Evolutionary conservation across 768 basidiomycete genomes (phyloP), one percentile per base, ranked within the genome.

Genomic region (Strobilomyces dryophilus): DNA sequence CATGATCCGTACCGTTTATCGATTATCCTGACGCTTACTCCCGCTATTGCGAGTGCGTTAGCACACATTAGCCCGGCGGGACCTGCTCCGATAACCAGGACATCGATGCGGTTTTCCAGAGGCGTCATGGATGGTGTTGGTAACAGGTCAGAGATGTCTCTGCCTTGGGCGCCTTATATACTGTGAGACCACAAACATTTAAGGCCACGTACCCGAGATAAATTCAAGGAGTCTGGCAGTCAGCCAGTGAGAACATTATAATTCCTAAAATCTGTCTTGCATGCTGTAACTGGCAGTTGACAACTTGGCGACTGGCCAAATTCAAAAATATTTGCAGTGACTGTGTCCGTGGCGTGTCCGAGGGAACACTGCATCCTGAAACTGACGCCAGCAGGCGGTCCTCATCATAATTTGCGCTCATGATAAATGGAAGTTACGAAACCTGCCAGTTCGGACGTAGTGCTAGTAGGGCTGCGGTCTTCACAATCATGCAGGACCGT

Each of bases 51-150:
- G 5, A 49, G 29, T 5, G 47, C 47, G 14, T 49, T 46, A 20
- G 79, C 80, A 55, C 82, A 84, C 85, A 90, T 87, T 2, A 89
- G 66, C 3, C 88, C 81, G 5, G 76, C 72, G 3, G 78, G 78
- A 46, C 76, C 79, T 57, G 79, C 78, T 17, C 78, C 78, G 24
- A 79, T 62, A 47, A 79, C 58, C 51, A 79, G 66, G 32, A 80
- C 79, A 56, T 80, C 79, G 12, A 74, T 73, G 1, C 69, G 58
- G 40, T 42, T 68, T 52, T 70, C 59, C n/a, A 41, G 45, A 45
- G 63, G 32, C 66, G 66, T 68, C 26, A 21, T 34, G 37, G 36
- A 18, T 44, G 26, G 2, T 31, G 29, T 15, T 26, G 12, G 14
- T 43, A n/a, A 43, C n/a, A 12, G 15, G 8, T 12, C 1, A 26